Conservation (phyloP, 257 asterid species). For the Solanum sitiens region DNA sequence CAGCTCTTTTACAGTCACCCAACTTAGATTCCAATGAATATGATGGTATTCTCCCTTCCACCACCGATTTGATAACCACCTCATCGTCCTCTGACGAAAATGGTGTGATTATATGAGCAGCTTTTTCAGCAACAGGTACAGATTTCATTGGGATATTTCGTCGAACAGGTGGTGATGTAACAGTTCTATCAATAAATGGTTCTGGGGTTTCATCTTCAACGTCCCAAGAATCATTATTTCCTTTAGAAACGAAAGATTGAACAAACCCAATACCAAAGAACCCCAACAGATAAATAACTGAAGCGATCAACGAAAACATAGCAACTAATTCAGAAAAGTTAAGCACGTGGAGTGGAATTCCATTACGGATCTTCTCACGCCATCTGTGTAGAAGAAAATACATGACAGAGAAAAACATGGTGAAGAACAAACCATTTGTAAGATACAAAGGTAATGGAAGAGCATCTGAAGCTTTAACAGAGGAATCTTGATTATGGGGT, state of each 20-base stretch:
- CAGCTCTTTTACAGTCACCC: conserved; percentile 38
- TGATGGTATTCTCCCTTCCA: conserved; percentile 24
- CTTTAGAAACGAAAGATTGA: conserved; percentile 20
- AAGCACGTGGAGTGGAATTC: not conserved
- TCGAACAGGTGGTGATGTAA: not conserved
- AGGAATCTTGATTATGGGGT: conserved; percentile 5
- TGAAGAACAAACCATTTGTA: conserved; percentile 23
- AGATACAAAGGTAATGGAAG: conserved; percentile 22
- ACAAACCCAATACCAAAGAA: not conserved
- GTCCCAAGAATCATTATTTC: conserved; percentile 23
- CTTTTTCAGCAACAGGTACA: conserved; percentile 1
- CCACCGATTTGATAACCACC: conserved; percentile 20
- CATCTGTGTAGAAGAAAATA: not conserved
- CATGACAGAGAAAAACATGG: not conserved
- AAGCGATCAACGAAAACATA: not conserved
- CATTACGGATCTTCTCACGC: not conserved
- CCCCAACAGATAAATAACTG: not conserved
- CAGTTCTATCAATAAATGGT: not conserved
- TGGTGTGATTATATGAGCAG: not conserved
- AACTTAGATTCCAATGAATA: conserved; percentile 36
- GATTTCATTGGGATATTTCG: not conserved
- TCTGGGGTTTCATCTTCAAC: conserved; percentile 8
- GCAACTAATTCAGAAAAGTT: not conserved
- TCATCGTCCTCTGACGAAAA: conserved; percentile 20
- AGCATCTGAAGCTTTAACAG: conserved; percentile 16